Conservation (phyloP, 83 land plant genomes). For the Thuja plicata region DNA sequence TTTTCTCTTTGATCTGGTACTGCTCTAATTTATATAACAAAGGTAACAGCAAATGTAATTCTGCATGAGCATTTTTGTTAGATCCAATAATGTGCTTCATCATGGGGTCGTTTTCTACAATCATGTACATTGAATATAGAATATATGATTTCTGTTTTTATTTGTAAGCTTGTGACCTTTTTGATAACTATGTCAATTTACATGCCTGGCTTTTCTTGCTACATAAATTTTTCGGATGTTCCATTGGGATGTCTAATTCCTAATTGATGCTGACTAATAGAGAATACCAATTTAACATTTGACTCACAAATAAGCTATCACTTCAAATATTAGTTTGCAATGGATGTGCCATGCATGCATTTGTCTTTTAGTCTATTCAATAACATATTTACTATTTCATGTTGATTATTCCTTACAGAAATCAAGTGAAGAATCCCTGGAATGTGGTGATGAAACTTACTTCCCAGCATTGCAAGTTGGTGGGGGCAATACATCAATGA, state of each 20-base stretch:
- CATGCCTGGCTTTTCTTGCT: not conserved
- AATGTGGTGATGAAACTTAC: conserved; percentile 14
- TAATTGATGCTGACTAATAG: not conserved
- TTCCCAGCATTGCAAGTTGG: conserved; percentile 19
- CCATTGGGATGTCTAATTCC: not conserved
- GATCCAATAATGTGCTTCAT: not conserved
- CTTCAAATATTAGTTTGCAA: not conserved
- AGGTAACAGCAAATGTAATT: not conserved
- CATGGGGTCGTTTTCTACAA: not conserved
- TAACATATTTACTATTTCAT: not conserved
- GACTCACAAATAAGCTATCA: not conserved
- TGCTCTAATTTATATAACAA: not conserved
- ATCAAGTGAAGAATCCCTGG: conserved; percentile 9
- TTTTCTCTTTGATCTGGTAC: not conserved
- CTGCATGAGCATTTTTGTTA: not conserved
- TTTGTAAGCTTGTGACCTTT: not conserved
- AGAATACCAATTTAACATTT: not conserved
- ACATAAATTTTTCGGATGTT: not conserved
- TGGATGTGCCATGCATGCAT: not conserved
- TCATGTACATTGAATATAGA: not conserved
- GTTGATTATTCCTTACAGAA: not conserved
- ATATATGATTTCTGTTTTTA: not conserved
- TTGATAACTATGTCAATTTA: not conserved
- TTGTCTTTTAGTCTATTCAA: not conserved
- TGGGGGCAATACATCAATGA: conserved; percentile 1